Conservation (phyloP, 257 asterid genomes). For the Fraxinus americana region DNA sequence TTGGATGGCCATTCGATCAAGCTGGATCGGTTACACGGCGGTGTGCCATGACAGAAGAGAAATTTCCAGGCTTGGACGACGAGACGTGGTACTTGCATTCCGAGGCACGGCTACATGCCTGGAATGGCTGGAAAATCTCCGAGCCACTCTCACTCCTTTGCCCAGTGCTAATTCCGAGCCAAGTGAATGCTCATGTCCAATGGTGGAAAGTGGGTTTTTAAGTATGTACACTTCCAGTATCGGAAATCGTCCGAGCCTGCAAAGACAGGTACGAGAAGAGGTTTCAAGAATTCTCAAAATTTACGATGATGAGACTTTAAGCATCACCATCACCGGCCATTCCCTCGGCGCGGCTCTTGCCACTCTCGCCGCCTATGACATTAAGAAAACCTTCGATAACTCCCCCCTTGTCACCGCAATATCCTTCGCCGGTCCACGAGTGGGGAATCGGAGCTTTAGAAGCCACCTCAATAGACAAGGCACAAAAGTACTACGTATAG, state of each 20-base stretch:
- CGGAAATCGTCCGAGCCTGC: constrained; percentile 53
- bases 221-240: constrained; percentile 72
- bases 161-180: background rate
- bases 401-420: constrained; percentile 71
- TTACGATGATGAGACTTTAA: constrained; percentile 58
- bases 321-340: constrained; percentile 91
- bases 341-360: constrained; percentile 96
- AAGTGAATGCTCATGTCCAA: constrained; percentile 36
- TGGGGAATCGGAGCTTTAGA: constrained; percentile 78
- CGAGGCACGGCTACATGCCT: constrained; percentile 85
- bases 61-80: constrained; percentile 72
- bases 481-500: constrained; percentile 74
- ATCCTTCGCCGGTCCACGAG: constrained; percentile 93
- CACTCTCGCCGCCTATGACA: constrained; percentile 79
- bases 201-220: constrained; percentile 91
- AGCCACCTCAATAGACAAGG: constrained; percentile 64
- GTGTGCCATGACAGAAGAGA: constrained; percentile 63
- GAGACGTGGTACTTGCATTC: constrained; percentile 82
- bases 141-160: constrained; percentile 68
- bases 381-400: constrained; percentile 48
- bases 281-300: constrained; percentile 41
- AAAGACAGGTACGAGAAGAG: constrained; percentile 49
- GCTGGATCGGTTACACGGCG: constrained; percentile 91
- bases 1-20: constrained; percentile 58
- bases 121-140: constrained; percentile 85